Conservation (phyloP, 2,329 filamentous ascomycete species). For the Camillea tinctor region DNA sequence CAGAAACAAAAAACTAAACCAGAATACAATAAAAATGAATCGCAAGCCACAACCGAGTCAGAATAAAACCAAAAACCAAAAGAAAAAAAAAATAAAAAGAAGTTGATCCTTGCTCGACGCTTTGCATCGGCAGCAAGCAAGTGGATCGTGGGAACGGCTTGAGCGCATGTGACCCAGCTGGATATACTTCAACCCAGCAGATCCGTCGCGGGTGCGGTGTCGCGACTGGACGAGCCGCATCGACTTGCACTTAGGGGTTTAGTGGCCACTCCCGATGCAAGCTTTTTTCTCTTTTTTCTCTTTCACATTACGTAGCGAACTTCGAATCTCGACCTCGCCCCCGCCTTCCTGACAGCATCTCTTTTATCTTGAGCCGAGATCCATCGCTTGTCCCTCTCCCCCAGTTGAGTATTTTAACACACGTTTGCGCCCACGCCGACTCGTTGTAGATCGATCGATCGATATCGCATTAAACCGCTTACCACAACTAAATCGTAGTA, state of each 20-base stretch:
- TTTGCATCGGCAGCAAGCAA: slow-evolving; percentile 30
- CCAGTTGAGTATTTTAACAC: slow-evolving; percentile 2
- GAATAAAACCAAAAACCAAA: no score
- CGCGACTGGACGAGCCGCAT: slow-evolving; percentile 38
- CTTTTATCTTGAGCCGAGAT: slow-evolving; percentile 1
- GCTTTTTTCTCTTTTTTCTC: slow-evolving; percentile 14
- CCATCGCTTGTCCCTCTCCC: slow-evolving; percentile 12
- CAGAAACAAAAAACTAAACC: no score
- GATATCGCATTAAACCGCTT: no score
- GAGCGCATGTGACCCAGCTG: slow-evolving; percentile 27
- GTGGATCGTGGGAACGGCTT: slow-evolving; percentile 19
- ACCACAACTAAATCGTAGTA: no score
- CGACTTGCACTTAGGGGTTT: slow-evolving; percentile 60
- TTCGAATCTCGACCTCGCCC: slow-evolving; percentile 24
- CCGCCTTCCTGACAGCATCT: slow-evolving; percentile 24
- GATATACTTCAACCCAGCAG: slow-evolving; percentile 13
- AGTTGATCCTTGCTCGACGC: slow-evolving; percentile 16
- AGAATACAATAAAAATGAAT: not conserved
- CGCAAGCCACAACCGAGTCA: not conserved
- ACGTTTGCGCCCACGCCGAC: not conserved
- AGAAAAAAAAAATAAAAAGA: not conserved
- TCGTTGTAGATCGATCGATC: not conserved
- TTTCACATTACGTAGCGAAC: slow-evolving; percentile 32
- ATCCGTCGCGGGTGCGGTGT: slow-evolving; percentile 20
- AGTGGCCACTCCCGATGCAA: slow-evolving; percentile 32